phyloP scores from a whole-genome alignment of 768 basidiomycete species.

The Naematelia aurantialba region DNA sequence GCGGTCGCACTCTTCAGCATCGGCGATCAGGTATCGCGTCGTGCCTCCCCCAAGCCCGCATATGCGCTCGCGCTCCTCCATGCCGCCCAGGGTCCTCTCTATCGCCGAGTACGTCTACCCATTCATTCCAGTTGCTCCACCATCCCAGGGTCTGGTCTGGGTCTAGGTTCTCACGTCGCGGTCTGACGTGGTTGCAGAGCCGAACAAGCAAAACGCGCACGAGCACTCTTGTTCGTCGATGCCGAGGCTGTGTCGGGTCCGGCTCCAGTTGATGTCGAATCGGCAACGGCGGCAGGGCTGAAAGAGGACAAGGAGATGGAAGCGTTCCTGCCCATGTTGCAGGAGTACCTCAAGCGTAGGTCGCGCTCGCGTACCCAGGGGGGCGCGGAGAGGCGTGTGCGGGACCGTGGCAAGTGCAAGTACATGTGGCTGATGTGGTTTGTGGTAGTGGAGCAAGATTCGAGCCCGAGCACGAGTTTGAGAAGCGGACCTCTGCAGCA shows the following conservation, averaged over 20 bases:
- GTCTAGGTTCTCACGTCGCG: too few species aligned
- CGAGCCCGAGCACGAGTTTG: slow-evolving; percentile 2
- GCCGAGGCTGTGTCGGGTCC: slow-evolving; percentile 34
- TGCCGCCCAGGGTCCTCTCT: slow-evolving; percentile 29
- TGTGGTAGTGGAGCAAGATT: slow-evolving; percentile 6
- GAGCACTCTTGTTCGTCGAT: slow-evolving; percentile 36
- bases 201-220: slow-evolving; percentile 10
- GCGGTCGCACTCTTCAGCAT: too few species aligned
- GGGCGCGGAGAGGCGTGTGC: too few species aligned
- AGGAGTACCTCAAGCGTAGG: slow-evolving; percentile 46
- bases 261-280: slow-evolving; percentile 1
- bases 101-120: slow-evolving; percentile 26
- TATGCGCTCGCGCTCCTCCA: slow-evolving; percentile 12
- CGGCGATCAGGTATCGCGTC: slow-evolving; percentile 6
- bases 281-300: background rate
- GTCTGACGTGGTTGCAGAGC: too few species aligned
- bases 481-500: slow-evolving; percentile 15
- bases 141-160: too few species aligned
- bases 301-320: slow-evolving; percentile 45
- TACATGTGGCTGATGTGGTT: slow-evolving; percentile 1
- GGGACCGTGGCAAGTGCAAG: background rate
- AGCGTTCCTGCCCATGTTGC: slow-evolving; percentile 49
- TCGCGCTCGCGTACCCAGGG: too few species aligned
- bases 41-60: slow-evolving; percentile 21
- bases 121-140: too few species aligned